Percentiles rank a stretch among this genome's conserved stretches.
Evolutionary conservation across 169 alveolate genomes (phyloP).

Genomic region (Cystoisospora suis): DNA sequence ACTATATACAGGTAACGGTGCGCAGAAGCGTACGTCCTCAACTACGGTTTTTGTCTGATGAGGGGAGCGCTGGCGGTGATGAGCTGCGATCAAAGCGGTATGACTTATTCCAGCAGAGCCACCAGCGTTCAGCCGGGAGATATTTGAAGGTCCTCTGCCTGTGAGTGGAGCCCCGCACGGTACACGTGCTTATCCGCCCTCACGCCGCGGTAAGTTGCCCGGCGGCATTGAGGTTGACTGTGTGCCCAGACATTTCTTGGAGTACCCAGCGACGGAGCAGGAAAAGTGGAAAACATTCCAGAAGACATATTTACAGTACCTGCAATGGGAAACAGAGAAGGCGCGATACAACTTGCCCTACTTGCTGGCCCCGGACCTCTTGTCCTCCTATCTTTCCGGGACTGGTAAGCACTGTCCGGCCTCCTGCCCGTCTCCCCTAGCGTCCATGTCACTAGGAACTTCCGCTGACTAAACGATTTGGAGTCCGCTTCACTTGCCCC

Average conservation of each 20-base stretch:
- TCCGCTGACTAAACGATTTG: not conserved
- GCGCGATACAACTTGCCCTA: not conserved
- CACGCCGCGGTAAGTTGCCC: too few relatives aligned
- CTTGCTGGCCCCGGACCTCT: not conserved
- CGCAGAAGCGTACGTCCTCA: too few relatives aligned
- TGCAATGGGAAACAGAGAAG: conserved; percentile 7
- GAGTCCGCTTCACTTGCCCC: not conserved
- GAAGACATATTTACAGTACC: not conserved
- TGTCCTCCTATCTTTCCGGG: not conserved
- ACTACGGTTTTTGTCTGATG: too few relatives aligned
- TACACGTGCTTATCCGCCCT: too few relatives aligned
- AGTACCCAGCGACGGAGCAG: not conserved
- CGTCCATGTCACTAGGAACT: not conserved
- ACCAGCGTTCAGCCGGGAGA: too few relatives aligned
- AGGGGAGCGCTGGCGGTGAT: too few relatives aligned
- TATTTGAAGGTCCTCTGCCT: too few relatives aligned
- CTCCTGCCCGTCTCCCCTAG: not conserved
- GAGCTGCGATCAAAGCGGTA: too few relatives aligned
- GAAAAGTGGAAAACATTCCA: not conserved
- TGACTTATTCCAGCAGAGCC: too few relatives aligned
- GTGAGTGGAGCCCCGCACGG: too few relatives aligned
- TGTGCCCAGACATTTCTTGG: not conserved
- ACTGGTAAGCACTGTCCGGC: not conserved
- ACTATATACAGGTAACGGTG: too few relatives aligned
- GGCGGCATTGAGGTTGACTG: too few relatives aligned